Conservation (phyloP, 805 yeast species). For the Pichia scutulata region DNA sequence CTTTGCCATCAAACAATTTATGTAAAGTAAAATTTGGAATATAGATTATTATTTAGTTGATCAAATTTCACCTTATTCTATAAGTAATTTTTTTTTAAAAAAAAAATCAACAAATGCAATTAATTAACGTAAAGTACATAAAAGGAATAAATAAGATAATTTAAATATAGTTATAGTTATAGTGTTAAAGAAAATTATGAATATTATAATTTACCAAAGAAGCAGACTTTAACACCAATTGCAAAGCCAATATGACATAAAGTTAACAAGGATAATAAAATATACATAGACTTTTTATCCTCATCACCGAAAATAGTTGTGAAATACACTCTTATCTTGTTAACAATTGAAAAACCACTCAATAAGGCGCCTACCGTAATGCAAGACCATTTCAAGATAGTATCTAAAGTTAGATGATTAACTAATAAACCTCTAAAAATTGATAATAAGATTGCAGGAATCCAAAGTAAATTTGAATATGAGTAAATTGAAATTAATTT, state of each 20-base stretch:
- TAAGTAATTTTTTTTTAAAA: no score
- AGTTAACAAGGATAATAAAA: slow-evolving; percentile 35
- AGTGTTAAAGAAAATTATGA: no score
- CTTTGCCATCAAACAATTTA: no score
- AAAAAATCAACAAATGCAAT: no score
- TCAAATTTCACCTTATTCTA: no score
- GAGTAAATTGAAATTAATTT: slow-evolving; percentile 73
- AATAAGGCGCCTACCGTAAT: slow-evolving; percentile 52
- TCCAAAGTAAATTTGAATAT: slow-evolving; percentile 76
- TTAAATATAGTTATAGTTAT: no score
- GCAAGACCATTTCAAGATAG: slow-evolving; percentile 53
- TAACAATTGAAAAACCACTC: slow-evolving; percentile 48
- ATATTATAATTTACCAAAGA: slow-evolving; percentile 35
- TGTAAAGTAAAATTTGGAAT: no score
- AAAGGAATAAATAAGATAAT: neutral
- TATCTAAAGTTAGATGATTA: slow-evolving; percentile 36
- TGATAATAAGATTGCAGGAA: slow-evolving; percentile 65
- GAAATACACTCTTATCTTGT: slow-evolving; percentile 38
- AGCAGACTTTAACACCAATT: slow-evolving; percentile 55
- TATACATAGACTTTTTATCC: slow-evolving; percentile 30
- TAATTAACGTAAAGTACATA: no score
- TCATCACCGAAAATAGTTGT: slow-evolving; percentile 28
- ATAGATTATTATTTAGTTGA: no score
- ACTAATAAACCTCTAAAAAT: slow-evolving; percentile 50
- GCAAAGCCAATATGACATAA: slow-evolving; percentile 51